Conservation (phyloP, 1,284 basidiomycete species). For the Porodaedalea pini region DNA sequence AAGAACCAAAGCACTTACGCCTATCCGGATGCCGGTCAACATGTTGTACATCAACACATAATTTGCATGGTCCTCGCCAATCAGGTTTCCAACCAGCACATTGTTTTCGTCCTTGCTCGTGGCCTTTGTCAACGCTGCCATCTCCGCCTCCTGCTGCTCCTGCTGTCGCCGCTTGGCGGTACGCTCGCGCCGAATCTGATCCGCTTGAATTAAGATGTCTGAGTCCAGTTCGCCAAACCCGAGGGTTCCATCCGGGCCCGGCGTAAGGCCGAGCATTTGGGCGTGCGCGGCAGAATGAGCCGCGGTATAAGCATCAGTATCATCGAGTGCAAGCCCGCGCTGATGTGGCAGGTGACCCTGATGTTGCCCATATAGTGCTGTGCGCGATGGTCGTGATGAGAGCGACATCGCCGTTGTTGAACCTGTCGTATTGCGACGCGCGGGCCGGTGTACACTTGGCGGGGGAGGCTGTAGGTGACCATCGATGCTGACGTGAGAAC, state of each 20-base stretch:
- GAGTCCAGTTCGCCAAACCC: constrained; percentile 38
- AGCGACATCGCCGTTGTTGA: constrained; percentile 18
- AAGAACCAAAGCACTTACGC: constrained; percentile 48
- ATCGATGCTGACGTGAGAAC: constrained; percentile 20
- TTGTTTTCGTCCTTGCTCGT: constrained; percentile 42
- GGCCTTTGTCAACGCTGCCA: constrained; percentile 42
- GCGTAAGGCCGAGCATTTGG: constrained; percentile 19
- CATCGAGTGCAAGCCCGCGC: constrained; percentile 11
- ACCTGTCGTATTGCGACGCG: constrained; percentile 31
- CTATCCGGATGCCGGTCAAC: constrained; percentile 96
- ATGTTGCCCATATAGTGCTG: neutral
- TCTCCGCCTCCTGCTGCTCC: constrained; percentile 46
- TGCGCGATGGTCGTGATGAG: constrained; percentile 17
- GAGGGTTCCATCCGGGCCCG: constrained; percentile 6
- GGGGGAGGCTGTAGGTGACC: constrained; percentile 24
- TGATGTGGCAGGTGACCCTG: constrained; percentile 3
- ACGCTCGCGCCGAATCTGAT: constrained; percentile 76
- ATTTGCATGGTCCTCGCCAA: constrained; percentile 96
- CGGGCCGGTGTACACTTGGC: constrained; percentile 20
- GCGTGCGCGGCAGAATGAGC: constrained; percentile 12
- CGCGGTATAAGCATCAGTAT: constrained; percentile 16
- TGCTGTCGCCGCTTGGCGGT: constrained; percentile 61
- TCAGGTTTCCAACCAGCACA: constrained; percentile 90
- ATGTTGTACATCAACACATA: constrained; percentile 99
- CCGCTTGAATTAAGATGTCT: constrained; percentile 81